Base-by-base conservation (phyloP, 352 stramenopile genomes). In the Pseudoperonospora humuli region DNA sequence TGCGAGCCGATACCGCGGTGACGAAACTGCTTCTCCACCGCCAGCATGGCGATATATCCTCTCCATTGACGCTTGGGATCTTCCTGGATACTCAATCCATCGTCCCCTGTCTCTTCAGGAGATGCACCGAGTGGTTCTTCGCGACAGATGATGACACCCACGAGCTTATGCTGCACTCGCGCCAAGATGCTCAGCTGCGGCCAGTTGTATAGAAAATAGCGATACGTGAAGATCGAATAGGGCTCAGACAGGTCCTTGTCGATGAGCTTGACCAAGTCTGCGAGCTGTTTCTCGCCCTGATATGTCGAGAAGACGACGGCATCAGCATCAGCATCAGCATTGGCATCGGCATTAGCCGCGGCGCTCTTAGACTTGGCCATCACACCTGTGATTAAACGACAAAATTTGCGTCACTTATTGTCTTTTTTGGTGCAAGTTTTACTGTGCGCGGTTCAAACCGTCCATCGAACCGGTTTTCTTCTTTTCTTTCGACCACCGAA, bases 171-270 rank as follows among this genome's bases (percentile, higher is more conserved):
- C 39, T 88, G 77, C 44, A 88, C 62, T 10, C 76, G 74, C 34
- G 81, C 90, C 29, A 96, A 59, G 31, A 97, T 70, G 41, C 87
- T 97, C 34, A 97, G 68, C 38, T 95, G 67, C 13, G 92, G 92
- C 90, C 90, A 97, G 57, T 94, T 96, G 64, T 91, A 92, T 37
- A 97, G 69, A 57, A 97, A 97, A 60, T 97, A 97, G n/a, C 92
- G 80, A 66, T 97, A 97, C 39, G 92, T 97, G 68, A 96, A 97
- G 48, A 97, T 89, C 19, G 85, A 96, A 68, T 97, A 97, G 7
- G 92, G 92, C 64, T 97, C 92, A 2, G 80, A 96, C 23, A 97
- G 70, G 47, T 97, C 92, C 63, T 95, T 94, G 59, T 96, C 85
- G 41, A 97, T 95, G 36, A 97, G 79, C 48, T 81, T 83, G 55